Evolutionary conservation across 2,329 filamentous ascomycete genomes (phyloP).

Genomic region (Hymenoscyphus linearis): DNA sequence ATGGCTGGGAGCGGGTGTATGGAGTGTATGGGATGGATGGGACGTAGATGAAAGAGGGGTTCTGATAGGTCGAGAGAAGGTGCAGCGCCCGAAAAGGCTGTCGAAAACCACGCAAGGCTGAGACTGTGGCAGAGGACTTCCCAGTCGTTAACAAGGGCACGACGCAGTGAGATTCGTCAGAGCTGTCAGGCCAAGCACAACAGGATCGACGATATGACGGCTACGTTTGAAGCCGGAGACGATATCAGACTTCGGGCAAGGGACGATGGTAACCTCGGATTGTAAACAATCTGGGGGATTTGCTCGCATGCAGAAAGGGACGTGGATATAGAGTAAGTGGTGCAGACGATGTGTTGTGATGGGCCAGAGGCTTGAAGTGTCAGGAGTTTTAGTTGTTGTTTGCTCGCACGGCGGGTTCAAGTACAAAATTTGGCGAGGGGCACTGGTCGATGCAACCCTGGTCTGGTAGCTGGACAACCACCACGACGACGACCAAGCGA

Average conservation of each 20-base stretch:
- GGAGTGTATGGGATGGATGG: not conserved
- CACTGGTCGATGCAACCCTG: constrained; percentile 3
- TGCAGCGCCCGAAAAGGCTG: constrained; percentile 1
- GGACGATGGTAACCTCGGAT: not conserved
- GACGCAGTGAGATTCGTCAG: not conserved
- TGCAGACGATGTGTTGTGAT: not conserved
- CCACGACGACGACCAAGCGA: not conserved
- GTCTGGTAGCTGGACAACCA: constrained; percentile 1
- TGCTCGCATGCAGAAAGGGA: not conserved
- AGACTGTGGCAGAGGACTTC: not conserved
- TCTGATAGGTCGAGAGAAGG: not conserved
- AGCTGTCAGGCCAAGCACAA: not conserved
- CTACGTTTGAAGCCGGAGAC: not conserved
- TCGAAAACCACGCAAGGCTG: constrained; percentile 8
- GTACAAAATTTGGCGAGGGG: constrained; percentile 6
- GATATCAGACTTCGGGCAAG: not conserved
- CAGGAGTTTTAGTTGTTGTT: not conserved
- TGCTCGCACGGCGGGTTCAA: constrained; percentile 3
- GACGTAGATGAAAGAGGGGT: not conserved
- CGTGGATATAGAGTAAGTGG: not conserved
- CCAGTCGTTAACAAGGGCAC: not conserved
- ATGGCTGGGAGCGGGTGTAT: not conserved
- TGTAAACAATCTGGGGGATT: not conserved
- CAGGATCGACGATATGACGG: not conserved
- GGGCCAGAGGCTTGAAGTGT: not conserved